A percentile compares a stretch with the other conserved stretches of the same genome.
These are phyloP conservation scores for Aschersonia sp. DNA, from an alignment of 2,329 filamentous ascomycete species.

Conservation along the genomic window DNA sequence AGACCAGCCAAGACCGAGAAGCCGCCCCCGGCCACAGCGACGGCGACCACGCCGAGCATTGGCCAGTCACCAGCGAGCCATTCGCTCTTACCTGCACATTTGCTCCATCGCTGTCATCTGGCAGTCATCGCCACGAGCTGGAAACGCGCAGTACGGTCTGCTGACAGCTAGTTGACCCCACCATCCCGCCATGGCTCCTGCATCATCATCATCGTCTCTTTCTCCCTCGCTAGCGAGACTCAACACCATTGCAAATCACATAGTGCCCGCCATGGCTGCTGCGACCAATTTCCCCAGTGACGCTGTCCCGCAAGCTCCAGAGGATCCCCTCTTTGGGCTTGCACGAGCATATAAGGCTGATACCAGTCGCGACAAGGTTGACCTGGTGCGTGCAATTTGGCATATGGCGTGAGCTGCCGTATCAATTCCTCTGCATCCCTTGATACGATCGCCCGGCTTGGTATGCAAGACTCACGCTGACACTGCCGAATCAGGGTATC, in stretches of 20 bases:
- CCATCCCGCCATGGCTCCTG: conserved; percentile 7
- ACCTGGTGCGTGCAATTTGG: conserved; percentile 49
- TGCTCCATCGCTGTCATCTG: no score
- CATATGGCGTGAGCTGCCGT: background rate
- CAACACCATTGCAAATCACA: conserved; percentile 53
- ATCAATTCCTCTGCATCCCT: background rate
- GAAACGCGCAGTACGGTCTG: no score
- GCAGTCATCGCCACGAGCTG: background rate
- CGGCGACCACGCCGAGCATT: background rate
- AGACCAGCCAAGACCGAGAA: conserved; percentile 2
- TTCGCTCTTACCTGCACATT: background rate
- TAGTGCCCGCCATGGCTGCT: conserved; percentile 41
- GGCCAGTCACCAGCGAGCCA: background rate
- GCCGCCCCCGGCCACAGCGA: background rate
- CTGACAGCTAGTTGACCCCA: background rate
- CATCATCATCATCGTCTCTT: conserved; percentile 18
- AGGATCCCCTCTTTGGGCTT: conserved; percentile 88
- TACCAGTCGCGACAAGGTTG: conserved; percentile 65
- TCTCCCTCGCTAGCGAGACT: conserved; percentile 37
- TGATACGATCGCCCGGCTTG: background rate
- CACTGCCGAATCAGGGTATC: conserved; percentile 39
- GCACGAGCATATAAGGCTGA: conserved; percentile 82
- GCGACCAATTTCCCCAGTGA: conserved; percentile 59
- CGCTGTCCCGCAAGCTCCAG: conserved; percentile 75
- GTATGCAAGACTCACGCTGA: background rate